Evolutionary conservation across 176 grass and related monocot species (phyloP).

Genomic region (Elaeis guineensis): DNA sequence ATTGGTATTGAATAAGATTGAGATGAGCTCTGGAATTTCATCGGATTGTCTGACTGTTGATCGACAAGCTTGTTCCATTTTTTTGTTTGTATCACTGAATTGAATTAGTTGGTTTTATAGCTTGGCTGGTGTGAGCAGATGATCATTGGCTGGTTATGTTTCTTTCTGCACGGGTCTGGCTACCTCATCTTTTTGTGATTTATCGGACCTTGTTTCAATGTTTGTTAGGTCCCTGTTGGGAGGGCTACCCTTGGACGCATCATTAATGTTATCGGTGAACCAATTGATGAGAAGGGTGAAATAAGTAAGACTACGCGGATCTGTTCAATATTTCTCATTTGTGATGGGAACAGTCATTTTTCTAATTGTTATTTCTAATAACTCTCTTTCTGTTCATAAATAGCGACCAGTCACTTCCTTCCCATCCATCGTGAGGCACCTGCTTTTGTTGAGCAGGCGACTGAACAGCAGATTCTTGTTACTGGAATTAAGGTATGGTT

Average conservation of each 20-base stretch:
- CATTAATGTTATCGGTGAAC: conserved; percentile 90
- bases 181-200: not conserved
- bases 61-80: too few species aligned
- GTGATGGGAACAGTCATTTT: too few species aligned
- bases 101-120: too few species aligned
- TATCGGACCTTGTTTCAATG: not conserved
- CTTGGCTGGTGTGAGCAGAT: too few species aligned
- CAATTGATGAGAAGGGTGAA: conserved; percentile 80
- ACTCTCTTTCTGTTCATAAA: conserved; percentile 1
- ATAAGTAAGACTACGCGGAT: conserved; percentile 40
- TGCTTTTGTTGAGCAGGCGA: conserved; percentile 91
- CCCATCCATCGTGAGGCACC: conserved; percentile 91
- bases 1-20: too few species aligned
- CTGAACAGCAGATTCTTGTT: conserved; percentile 93
- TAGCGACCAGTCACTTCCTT: conserved; percentile 68
- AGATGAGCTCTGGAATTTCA: too few species aligned
- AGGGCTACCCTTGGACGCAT: conserved; percentile 92
- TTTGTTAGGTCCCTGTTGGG: conserved; percentile 75
- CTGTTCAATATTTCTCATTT: too few species aligned
- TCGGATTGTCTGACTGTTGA: too few species aligned
- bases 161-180: not conserved
- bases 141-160: not conserved
- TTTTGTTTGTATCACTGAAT: too few species aligned
- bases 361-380: too few species aligned
- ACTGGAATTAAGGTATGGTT: conserved; percentile 82